phyloP scores from a whole-genome alignment of 2,329 filamentous ascomycete species.

The Talaromyces islandicus region DNA sequence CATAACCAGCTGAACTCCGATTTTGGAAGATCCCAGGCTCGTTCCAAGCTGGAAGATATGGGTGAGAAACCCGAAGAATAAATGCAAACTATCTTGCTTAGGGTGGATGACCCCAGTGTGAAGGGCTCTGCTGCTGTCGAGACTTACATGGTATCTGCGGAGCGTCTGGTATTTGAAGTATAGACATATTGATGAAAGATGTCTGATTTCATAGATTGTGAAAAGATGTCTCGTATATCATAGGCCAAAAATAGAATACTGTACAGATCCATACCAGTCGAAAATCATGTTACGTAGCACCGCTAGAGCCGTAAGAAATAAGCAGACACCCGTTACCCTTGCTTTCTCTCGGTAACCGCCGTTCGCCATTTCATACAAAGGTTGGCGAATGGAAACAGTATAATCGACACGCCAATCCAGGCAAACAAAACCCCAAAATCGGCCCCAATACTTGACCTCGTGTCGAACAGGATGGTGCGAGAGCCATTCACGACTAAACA shows the following conservation, averaged over 20 bases:
- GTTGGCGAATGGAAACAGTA: conserved; percentile 48
- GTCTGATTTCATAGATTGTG: background rate
- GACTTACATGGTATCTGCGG: background rate
- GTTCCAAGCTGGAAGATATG: conserved; percentile 7
- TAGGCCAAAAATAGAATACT: background rate
- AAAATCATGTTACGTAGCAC: background rate
- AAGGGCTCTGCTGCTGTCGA: background rate
- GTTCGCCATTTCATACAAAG: conserved; percentile 39
- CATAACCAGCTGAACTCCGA: conserved; percentile 16
- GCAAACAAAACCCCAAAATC: conserved; percentile 57
- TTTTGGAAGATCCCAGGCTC: conserved; percentile 6
- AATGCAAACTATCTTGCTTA: background rate
- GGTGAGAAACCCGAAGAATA: conserved; percentile 10
- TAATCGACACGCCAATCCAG: conserved; percentile 42
- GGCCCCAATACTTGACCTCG: conserved; percentile 52
- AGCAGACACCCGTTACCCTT: background rate
- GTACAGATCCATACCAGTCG: background rate
- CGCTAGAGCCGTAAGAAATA: background rate
- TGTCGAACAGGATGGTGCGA: conserved; percentile 56
- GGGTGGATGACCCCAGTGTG: background rate
- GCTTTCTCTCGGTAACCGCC: background rate
- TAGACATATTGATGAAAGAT: background rate
- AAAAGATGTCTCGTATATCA: background rate
- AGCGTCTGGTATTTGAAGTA: background rate
- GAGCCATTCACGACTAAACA: conserved; percentile 50